phyloP scores from a whole-genome alignment of 805 yeast species.

The Candida sanyiensis region DNA sequence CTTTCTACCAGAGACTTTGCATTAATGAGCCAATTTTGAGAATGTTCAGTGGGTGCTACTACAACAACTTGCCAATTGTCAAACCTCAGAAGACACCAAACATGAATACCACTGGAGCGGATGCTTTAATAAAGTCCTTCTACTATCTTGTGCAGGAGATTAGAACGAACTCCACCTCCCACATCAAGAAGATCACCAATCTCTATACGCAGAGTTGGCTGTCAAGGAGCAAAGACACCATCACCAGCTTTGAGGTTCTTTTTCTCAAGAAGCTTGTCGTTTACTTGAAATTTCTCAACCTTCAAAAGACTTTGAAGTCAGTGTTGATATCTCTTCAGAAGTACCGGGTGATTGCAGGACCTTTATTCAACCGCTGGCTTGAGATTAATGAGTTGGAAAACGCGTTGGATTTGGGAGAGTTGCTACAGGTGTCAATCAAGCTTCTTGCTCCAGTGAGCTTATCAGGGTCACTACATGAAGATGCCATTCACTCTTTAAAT shows the following conservation, averaged over 20 bases:
- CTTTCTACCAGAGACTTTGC: slow-evolving; percentile 9
- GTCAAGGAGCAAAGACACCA: slow-evolving; percentile 11
- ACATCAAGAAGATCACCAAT: slow-evolving; percentile 28
- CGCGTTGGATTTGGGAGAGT: slow-evolving; percentile 10
- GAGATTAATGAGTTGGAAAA: slow-evolving; percentile 11
- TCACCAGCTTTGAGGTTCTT: slow-evolving; percentile 15
- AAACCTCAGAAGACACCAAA: slow-evolving; percentile 7
- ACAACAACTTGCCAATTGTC: slow-evolving; percentile 15
- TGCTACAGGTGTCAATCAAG: slow-evolving; percentile 4
- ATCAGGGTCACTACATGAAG: slow-evolving; percentile 5
- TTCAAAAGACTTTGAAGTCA: slow-evolving; percentile 11
- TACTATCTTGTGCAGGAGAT: slow-evolving; percentile 32
- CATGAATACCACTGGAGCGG: slow-evolving; percentile 17
- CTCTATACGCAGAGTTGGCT: slow-evolving; percentile 31
- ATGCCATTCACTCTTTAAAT: slow-evolving; percentile 6
- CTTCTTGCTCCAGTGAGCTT: slow-evolving; percentile 5
- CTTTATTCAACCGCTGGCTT: slow-evolving; percentile 19
- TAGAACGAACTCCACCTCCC: slow-evolving; percentile 26
- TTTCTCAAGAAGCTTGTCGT: slow-evolving; percentile 16
- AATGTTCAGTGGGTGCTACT: slow-evolving; percentile 22
- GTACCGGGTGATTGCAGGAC: slow-evolving; percentile 7
- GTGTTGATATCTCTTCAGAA: slow-evolving; percentile 13
- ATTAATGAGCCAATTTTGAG: slow-evolving; percentile 18
- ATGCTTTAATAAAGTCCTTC: slow-evolving; percentile 28
- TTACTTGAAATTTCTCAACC: slow-evolving; percentile 21